phyloP scores from a whole-genome alignment of 345 rosid species.

The Citrus glauca region DNA sequence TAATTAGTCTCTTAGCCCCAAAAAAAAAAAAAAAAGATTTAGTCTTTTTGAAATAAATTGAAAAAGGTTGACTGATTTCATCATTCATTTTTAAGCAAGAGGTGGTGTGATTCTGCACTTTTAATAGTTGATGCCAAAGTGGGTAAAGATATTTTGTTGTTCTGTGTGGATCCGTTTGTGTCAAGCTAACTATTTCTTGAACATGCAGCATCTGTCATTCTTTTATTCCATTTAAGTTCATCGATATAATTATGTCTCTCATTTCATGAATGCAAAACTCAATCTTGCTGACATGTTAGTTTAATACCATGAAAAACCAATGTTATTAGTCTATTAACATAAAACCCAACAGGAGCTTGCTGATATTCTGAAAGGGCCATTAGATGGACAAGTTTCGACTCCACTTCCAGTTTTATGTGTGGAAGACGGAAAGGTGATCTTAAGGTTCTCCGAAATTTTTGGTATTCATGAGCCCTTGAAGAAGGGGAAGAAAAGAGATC shows the following conservation, averaged over 20 bases:
- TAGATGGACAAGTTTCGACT: slow-evolving; percentile 43
- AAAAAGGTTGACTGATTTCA: neutral
- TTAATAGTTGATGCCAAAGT: neutral
- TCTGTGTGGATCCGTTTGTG: neutral
- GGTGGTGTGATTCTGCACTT: neutral
- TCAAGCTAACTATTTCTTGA: neutral
- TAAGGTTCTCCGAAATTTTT: slow-evolving; percentile 93
- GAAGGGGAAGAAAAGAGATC: slow-evolving; percentile 62
- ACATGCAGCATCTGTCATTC: neutral
- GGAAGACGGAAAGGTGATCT: slow-evolving; percentile 82
- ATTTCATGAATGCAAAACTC: neutral
- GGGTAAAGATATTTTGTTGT: neutral
- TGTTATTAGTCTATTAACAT: neutral
- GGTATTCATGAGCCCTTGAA: slow-evolving; percentile 75
- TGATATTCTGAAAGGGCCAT: slow-evolving; percentile 37
- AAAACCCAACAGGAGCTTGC: slow-evolving; percentile 30
- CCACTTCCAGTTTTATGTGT: slow-evolving; percentile 78
- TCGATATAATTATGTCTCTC: neutral
- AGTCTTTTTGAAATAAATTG: neutral
- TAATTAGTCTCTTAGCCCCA: neutral
- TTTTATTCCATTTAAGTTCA: neutral
- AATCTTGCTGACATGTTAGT: slow-evolving; percentile 4
- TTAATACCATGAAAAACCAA: neutral
- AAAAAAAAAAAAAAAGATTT: neutral
- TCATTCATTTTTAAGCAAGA: neutral